Evolutionary conservation across 768 basidiomycete genomes (phyloP).

Genomic region (Psilocybe subaeruginosa): DNA sequence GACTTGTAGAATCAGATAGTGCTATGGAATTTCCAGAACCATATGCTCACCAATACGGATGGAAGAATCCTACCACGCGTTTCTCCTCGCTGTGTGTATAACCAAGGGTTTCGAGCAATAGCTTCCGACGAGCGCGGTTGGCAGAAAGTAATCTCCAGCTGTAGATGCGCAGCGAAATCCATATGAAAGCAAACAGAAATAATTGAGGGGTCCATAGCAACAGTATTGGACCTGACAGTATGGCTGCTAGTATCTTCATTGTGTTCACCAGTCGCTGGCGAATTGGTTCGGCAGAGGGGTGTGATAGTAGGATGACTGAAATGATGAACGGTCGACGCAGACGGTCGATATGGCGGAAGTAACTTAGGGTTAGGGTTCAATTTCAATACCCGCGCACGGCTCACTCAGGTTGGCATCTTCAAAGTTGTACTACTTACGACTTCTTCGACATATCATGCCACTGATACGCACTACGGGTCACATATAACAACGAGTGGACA

Average conservation of each 20-base stretch:
- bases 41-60: constrained; percentile 86
- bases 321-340: no score
- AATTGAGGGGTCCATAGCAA: constrained; percentile 1
- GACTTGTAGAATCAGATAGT: constrained; percentile 36
- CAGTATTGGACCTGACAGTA: not conserved
- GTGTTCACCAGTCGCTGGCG: no score
- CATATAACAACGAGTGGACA: no score
- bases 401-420: no score
- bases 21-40: constrained; percentile 2
- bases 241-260: not conserved
- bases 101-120: constrained; percentile 28
- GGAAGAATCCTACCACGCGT: constrained; percentile 81
- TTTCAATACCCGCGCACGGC: no score
- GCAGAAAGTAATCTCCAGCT: constrained; percentile 20
- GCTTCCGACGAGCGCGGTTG: constrained; percentile 21
- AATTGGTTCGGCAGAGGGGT: no score
- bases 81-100: constrained; percentile 22
- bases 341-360: no score
- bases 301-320: no score
- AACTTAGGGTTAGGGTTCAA: not conserved
- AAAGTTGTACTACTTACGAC: no score
- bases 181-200: constrained; percentile 6
- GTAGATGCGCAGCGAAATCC: constrained; percentile 22
- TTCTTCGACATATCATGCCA: no score
- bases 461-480: no score